A percentile compares a stretch with the other conserved stretches of the same genome.
These are phyloP conservation scores for Gynandropsis gynandra DNA, from an alignment of 345 rosid genomes.

Conservation along the genomic window DNA sequence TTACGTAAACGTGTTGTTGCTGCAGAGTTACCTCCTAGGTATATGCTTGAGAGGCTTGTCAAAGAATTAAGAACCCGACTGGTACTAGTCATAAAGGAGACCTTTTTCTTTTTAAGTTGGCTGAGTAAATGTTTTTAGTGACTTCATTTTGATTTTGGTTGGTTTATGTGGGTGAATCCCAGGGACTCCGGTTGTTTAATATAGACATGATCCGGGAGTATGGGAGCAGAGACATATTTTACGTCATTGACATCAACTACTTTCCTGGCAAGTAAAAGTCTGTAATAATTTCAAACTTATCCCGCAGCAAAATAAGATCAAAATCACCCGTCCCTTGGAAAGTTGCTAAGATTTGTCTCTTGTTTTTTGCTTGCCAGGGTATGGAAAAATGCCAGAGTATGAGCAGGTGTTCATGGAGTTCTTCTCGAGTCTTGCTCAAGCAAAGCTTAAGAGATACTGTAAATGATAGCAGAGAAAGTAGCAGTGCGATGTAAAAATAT, in stretches of 20 bases:
- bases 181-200: constrained; percentile 84
- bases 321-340: no score
- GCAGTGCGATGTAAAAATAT: no score
- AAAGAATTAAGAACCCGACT: constrained; percentile 59
- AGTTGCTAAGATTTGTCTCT: no score
- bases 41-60: constrained; percentile 69
- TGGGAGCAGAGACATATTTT: constrained; percentile 60
- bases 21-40: constrained; percentile 83
- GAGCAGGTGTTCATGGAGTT: constrained; percentile 75
- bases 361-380: constrained; percentile 49
- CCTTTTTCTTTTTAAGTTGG: no score
- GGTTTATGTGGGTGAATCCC: no score
- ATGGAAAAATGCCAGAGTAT: constrained; percentile 79
- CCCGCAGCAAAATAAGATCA: no score
- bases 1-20: constrained; percentile 16
- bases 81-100: constrained; percentile 33
- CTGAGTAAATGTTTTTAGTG: no score
- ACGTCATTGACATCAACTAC: constrained; percentile 89
- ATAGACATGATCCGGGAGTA: constrained; percentile 83
- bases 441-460: constrained; percentile 30
- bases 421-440: constrained; percentile 36
- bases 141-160: no score
- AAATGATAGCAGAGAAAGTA: no score
- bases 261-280: constrained; percentile 66
- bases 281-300: no score